phyloP scores from a whole-genome alignment of 192 early-diverging fungal genomes.

The Coemansia erecta region DNA sequence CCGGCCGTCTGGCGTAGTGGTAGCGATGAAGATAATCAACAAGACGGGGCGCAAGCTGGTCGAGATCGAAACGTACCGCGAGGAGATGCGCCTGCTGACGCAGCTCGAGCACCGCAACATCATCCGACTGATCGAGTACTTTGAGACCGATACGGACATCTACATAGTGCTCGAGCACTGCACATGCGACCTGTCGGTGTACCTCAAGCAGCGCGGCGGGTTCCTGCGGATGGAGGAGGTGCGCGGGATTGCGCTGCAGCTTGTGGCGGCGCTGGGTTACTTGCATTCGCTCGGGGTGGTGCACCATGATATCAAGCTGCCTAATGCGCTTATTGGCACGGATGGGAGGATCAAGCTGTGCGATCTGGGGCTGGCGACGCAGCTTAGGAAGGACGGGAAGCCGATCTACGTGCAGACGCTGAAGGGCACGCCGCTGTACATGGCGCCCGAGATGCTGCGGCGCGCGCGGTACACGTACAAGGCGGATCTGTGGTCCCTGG shows the following conservation, averaged over 20 bases:
- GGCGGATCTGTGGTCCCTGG: slow-evolving; percentile 54
- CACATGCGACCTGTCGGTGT: slow-evolving; percentile 47
- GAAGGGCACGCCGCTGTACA: slow-evolving; percentile 50
- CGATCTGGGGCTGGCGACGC: slow-evolving; percentile 55
- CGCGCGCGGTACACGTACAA: slow-evolving; percentile 52
- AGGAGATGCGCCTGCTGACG: slow-evolving; percentile 51
- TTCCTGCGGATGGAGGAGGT: slow-evolving; percentile 46
- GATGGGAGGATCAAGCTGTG: slow-evolving; percentile 57
- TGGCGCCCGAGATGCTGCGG: slow-evolving; percentile 49
- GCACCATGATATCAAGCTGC: slow-evolving; percentile 70
- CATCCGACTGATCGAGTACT: slow-evolving; percentile 52
- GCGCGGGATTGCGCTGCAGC: slow-evolving; percentile 49
- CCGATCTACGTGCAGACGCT: slow-evolving; percentile 42
- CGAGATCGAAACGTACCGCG: slow-evolving; percentile 52
- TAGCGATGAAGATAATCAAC: slow-evolving; percentile 52
- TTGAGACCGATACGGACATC: slow-evolving; percentile 46
- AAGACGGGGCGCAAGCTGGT: slow-evolving; percentile 34
- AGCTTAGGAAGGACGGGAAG: slow-evolving; percentile 44
- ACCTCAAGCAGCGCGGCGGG: slow-evolving; percentile 38
- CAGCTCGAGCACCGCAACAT: slow-evolving; percentile 51
- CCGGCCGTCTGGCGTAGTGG: slow-evolving; percentile 32
- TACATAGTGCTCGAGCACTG: slow-evolving; percentile 56
- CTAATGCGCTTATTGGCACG: slow-evolving; percentile 64
- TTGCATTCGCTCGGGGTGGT: slow-evolving; percentile 67
- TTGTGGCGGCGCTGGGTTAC: slow-evolving; percentile 61